Conservation (phyloP, 768 basidiomycete species). For the Phanerodontia chrysosporium region DNA sequence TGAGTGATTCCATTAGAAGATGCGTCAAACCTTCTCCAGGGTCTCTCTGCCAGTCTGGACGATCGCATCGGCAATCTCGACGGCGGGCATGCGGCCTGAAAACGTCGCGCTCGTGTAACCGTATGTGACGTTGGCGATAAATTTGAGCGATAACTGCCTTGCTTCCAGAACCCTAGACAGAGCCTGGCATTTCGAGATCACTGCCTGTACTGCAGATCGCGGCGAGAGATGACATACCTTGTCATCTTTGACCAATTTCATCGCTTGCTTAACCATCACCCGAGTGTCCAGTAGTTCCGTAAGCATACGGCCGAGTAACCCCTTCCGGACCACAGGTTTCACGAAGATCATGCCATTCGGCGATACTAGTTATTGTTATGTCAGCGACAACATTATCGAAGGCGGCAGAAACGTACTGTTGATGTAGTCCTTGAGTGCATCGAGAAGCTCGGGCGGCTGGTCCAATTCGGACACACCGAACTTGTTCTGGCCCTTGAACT, state of each 20-base stretch:
- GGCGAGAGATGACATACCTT: conserved; percentile 44
- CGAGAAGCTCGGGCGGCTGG: conserved; percentile 61
- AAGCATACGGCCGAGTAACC: conserved; percentile 87
- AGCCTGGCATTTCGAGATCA: conserved; percentile 42
- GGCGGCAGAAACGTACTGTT: conserved; percentile 45
- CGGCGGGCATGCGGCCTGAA: conserved; percentile 96
- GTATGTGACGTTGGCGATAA: conserved; percentile 91
- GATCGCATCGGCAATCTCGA: conserved; percentile 97
- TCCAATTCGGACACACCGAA: conserved; percentile 79
- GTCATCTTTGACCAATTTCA: conserved; percentile 76
- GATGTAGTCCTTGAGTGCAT: conserved; percentile 70
- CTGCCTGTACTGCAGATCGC: neutral
- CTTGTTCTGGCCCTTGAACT: conserved; percentile 86
- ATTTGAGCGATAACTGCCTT: conserved; percentile 89
- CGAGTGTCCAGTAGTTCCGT: conserved; percentile 89
- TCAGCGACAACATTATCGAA: neutral
- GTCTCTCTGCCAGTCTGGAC: conserved; percentile 96
- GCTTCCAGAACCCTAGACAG: conserved; percentile 79
- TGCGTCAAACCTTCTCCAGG: conserved; percentile 70
- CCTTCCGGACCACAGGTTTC: conserved; percentile 78
- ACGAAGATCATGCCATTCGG: conserved; percentile 96
- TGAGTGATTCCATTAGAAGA: neutral
- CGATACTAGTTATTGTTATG: conserved; percentile 55
- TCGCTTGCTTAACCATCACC: conserved; percentile 96
- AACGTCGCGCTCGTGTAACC: conserved; percentile 94